Conservation (phyloP, 2,329 filamentous ascomycete genomes). For the Microsporum ferrugineum region DNA sequence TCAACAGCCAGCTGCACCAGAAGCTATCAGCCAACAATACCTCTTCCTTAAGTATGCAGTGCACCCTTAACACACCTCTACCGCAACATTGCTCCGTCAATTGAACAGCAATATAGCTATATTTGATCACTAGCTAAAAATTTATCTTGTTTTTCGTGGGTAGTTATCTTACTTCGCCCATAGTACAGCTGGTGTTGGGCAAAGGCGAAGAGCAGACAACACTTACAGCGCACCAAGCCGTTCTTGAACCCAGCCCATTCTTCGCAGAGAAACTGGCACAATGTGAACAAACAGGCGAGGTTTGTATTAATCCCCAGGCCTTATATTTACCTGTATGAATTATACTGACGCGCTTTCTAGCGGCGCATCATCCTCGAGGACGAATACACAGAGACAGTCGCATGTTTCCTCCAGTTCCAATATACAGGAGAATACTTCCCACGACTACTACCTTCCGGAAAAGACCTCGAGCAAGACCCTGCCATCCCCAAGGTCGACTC, state of each 20-base stretch:
- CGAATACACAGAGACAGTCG: slow-evolving; percentile 61
- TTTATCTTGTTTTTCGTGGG: neutral
- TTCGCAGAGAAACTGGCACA: slow-evolving; percentile 52
- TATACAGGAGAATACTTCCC: slow-evolving; percentile 86
- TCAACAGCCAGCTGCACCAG: slow-evolving; percentile 4
- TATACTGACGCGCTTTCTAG: slow-evolving; percentile 16
- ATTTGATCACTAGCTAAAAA: neutral
- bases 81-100: neutral
- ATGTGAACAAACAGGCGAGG: slow-evolving; percentile 45
- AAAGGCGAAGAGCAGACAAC: slow-evolving; percentile 48
- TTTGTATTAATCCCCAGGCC: neutral
- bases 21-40: neutral
- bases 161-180: slow-evolving; percentile 54
- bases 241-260: slow-evolving; percentile 63
- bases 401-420: slow-evolving; percentile 70
- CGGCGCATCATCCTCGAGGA: slow-evolving; percentile 57
- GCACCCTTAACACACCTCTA: neutral
- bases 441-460: slow-evolving; percentile 46
- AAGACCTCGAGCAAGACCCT: slow-evolving; percentile 58
- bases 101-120: neutral
- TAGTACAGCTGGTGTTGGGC: slow-evolving; percentile 58
- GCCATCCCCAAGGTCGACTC: slow-evolving; percentile 57
- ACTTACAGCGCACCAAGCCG: slow-evolving; percentile 67
- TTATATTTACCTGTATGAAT: neutral
- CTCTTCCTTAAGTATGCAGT: neutral